These are phyloP conservation scores for Cryptosporidium muris DNA, from an alignment of 169 alveolate species.

Conservation along the genomic window DNA sequence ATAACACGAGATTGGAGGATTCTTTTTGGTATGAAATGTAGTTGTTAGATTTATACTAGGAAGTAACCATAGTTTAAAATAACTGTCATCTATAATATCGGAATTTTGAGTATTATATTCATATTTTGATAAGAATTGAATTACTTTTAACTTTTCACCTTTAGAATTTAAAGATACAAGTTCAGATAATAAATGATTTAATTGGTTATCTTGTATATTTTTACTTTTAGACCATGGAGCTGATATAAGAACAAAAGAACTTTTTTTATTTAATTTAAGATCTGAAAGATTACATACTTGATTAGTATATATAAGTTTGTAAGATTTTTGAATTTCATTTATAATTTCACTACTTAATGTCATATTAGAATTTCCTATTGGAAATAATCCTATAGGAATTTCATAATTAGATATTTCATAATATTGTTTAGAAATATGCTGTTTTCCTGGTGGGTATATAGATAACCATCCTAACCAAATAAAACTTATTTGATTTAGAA, in stretches of 20 bases:
- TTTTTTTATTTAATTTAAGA: neutral
- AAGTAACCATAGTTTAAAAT: too few relatives aligned
- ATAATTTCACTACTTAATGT: conserved; percentile 14
- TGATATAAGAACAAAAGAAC: conserved; percentile 22
- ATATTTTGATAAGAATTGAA: conserved; percentile 19
- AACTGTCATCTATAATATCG: too few relatives aligned
- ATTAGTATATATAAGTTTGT: conserved; percentile 18
- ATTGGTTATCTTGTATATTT: neutral
- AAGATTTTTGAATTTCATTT: neutral
- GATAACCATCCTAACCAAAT: conserved; percentile 62
- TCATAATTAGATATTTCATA: neutral
- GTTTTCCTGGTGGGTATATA: neutral
- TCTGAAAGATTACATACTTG: neutral
- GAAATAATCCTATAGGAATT: conserved; percentile 26
- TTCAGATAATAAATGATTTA: conserved; percentile 46
- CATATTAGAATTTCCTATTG: conserved; percentile 10
- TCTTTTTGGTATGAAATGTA: neutral
- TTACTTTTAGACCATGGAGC: conserved; percentile 33
- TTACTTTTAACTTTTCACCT: conserved; percentile 5
- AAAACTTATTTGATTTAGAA: neutral
- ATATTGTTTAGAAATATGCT: neutral
- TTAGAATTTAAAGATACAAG: conserved; percentile 1
- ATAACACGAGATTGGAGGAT: conserved; percentile 35
- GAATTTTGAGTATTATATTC: neutral
- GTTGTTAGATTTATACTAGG: too few relatives aligned